Evolutionary conservation across 805 yeast species (phyloP), one percentile per base, ranked within the genome.

Genomic region (Saccharomycopsis amapae): DNA sequence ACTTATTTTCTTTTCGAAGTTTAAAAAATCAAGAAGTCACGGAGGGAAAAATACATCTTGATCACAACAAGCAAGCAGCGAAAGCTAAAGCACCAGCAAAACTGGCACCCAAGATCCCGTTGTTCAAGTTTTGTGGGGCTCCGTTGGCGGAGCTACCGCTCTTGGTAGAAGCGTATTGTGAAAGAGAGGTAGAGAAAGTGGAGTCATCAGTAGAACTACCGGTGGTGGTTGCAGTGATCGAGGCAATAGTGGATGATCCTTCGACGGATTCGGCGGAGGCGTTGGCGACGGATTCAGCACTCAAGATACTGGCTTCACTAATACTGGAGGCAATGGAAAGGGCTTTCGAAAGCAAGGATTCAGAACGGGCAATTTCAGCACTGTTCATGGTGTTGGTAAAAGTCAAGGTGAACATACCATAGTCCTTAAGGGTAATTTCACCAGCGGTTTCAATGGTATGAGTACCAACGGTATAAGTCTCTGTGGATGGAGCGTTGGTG

Each of bases 381-480:
- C 45, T 34, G 35, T 49, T 30, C 38, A 49, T 22, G 15, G 50
- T 49, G 6, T 46, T 17, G 13, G 50, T 49, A 26, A 42, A 40
- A 7, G 53, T 49, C 6, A 49, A 39, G 5, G 53, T 49, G 45
- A 49, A 49, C 40, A 38, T 46, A n/a, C 53, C 53, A 15, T 46
- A 39, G 30, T 36, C 33, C 26, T 38, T 38, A 22, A 49, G 15
- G 15, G 53, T 49, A 31, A 49, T 43, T n/a, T 36, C 30, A 23
- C 53, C 53, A 6, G 47, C 19, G 13, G 53, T 46, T 7, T 23
- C 36, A 20, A 49, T 38, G 9, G 45, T 43, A 12, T 35, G 28
- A 17, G 33, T 22, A n/a, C 53, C 53, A 15, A 46, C 43, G 17
- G 46, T 45, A 40, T 18, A 46, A 17, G 50, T 46, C n/a, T 40